phyloP scores from a whole-genome alignment of 2,329 filamentous ascomycete genomes.

The Raffaelea ambrosiae region DNA sequence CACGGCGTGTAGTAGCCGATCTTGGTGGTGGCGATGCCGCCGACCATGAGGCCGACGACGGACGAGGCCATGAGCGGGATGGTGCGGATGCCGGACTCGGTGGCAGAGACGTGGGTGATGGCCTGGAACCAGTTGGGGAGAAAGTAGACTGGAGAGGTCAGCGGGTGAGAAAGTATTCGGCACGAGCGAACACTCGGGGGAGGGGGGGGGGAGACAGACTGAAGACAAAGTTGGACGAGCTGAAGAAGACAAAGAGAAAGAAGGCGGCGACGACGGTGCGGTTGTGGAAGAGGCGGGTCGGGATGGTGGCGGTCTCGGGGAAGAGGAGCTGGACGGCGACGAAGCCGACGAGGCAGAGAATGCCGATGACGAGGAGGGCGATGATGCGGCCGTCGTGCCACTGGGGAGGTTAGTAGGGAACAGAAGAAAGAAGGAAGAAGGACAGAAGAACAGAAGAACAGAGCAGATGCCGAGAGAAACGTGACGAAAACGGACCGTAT shows the following conservation, averaged over 20 bases:
- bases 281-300: constrained; percentile 28
- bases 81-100: constrained; percentile 29
- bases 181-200: not conserved
- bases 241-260: constrained; percentile 1
- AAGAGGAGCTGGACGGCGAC: constrained; percentile 22
- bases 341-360: constrained; percentile 20
- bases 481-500: constrained; percentile 3
- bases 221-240: constrained; percentile 1
- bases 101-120: constrained; percentile 26
- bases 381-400: constrained; percentile 20
- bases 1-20: constrained; percentile 25
- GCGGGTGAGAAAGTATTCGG: not conserved
- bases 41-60: constrained; percentile 26
- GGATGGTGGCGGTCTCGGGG: constrained; percentile 28
- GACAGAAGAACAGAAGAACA: not conserved
- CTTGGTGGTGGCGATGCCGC: constrained; percentile 24
- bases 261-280: constrained; percentile 16
- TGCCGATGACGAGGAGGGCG: constrained; percentile 24
- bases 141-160: constrained; percentile 5
- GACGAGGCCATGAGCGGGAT: constrained; percentile 29
- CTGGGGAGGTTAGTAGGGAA: not conserved
- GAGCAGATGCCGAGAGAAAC: too few species aligned
- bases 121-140: constrained; percentile 32
- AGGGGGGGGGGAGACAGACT: not conserved
- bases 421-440: not conserved